Evolutionary conservation across 2,329 filamentous ascomycete genomes (phyloP), one percentile per base, ranked within the genome.

Genomic region (Emergomyces pasteurianus): DNA sequence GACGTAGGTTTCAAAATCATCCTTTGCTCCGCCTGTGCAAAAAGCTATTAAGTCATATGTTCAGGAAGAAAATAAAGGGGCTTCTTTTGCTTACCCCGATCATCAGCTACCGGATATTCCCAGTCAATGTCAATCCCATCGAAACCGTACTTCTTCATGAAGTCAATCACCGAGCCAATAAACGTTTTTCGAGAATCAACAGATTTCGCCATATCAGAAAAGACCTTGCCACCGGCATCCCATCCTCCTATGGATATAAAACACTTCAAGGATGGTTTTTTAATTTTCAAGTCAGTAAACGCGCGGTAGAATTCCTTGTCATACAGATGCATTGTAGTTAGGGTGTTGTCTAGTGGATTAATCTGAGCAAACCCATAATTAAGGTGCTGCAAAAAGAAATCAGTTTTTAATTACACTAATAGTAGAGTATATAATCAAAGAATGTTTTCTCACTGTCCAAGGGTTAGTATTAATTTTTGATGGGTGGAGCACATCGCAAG

Each of bases 311-410:
- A 61, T 26, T 52, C 38, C 9, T 58, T 9, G 18, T 52, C 50
- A 42, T 54, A 58, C 28, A 16, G 16, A 26, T 58, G 18, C 61
- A 55, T 60, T 43, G 58, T 34, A 38, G 31, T 49, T 7, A 62
- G 26, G 3, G 38, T 43, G 43, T 40, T 50, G 42, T 56, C 38
- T 5, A 52, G 28, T 16, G 59, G 43, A 23, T 59, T 38, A n/a
- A 63, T 59, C 36, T 55, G 49, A 4, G 72, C 73, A 58, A 79
- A 79, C 0, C 77, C 73, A 43, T 68, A 72, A 62, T 73, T 72
- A 52, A 73, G 60, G 60, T 71, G 64, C 7, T 65, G 8, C 63
- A 62, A 16, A 64, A 18, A 42, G 54, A 60, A 59, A 58, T 63
- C 59, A 46, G 46, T 38, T 47, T 42, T 28, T 9, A 18, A 34